Percentiles rank a stretch among this genome's conserved stretches.
Evolutionary conservation across 2,329 filamentous ascomycete species (phyloP).

Genomic region (Arthroderma sp.): DNA sequence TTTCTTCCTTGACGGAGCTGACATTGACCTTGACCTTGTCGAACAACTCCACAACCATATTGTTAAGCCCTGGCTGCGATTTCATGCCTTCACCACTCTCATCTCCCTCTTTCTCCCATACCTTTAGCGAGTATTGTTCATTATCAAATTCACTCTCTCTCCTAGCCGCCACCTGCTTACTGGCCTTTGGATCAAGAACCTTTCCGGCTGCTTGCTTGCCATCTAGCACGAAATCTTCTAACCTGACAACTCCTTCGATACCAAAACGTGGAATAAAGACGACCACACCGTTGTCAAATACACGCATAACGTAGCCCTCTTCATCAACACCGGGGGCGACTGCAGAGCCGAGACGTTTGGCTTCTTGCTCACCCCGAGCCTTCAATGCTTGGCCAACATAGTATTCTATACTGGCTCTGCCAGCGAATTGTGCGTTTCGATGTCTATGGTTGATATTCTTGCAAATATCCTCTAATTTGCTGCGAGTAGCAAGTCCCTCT

Average conservation of each 20-base stretch:
- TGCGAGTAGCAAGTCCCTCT: conserved; percentile 64
- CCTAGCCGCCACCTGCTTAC: conserved; percentile 16
- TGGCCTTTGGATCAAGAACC: neutral
- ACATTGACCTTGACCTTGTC: conserved; percentile 83
- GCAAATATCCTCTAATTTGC: conserved; percentile 83
- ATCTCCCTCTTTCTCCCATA: conserved; percentile 46
- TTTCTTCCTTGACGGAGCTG: conserved; percentile 80
- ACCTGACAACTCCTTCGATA: conserved; percentile 79
- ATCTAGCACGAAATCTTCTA: conserved; percentile 63
- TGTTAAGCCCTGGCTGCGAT: conserved; percentile 24
- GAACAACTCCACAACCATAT: conserved; percentile 64
- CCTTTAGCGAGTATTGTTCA: conserved; percentile 66
- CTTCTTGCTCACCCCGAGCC: conserved; percentile 44
- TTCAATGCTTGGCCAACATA: conserved; percentile 95
- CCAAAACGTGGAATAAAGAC: conserved; percentile 93
- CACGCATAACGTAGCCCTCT: conserved; percentile 90
- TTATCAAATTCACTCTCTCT: conserved; percentile 74
- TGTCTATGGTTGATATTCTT: conserved; percentile 97
- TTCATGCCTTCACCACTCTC: conserved; percentile 31
- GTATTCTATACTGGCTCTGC: conserved; percentile 88
- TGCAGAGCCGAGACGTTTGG: conserved; percentile 11
- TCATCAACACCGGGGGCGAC: conserved; percentile 48
- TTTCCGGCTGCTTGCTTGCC: conserved; percentile 15
- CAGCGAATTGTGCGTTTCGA: conserved; percentile 91
- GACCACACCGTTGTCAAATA: conserved; percentile 95